Percentiles rank a stretch among this genome's conserved stretches.
Conservation (phyloP, 2,329 filamentous ascomycete genomes). For the Elsinoe ampelina region DNA sequence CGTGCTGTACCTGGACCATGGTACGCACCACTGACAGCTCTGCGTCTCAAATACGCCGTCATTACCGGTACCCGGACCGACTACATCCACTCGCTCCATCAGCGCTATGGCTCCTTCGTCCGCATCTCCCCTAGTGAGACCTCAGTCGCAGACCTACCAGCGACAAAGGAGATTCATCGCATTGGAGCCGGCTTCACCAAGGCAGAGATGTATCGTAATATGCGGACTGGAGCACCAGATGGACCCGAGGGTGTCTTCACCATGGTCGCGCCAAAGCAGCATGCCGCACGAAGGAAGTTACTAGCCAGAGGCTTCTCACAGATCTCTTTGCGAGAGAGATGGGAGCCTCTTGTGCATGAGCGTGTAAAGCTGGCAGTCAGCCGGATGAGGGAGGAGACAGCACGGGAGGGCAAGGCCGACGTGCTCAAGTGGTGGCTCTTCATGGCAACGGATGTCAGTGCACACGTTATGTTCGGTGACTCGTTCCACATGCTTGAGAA, state of each 20-base stretch:
- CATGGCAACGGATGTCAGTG: slow-evolving; percentile 32
- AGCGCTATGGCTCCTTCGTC: slow-evolving; percentile 24
- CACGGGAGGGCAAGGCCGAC: slow-evolving; percentile 27
- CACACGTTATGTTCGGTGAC: slow-evolving; percentile 32
- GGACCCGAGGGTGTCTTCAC: slow-evolving; percentile 28
- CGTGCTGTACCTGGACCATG: slow-evolving; percentile 24
- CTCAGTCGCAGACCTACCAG: slow-evolving; percentile 22
- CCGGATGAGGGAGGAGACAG: slow-evolving; percentile 24
- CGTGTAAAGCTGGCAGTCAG: slow-evolving; percentile 27
- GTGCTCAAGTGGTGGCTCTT: slow-evolving; percentile 35
- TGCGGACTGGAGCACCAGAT: slow-evolving; percentile 14
- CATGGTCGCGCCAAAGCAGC: slow-evolving; percentile 29
- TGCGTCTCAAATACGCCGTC: slow-evolving; percentile 30
- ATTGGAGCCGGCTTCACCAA: slow-evolving; percentile 24
- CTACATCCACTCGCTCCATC: slow-evolving; percentile 32
- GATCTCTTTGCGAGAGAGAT: slow-evolving; percentile 27
- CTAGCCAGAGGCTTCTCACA: slow-evolving; percentile 31
- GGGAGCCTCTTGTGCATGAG: slow-evolving; percentile 28
- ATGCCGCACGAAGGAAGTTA: slow-evolving; percentile 29
- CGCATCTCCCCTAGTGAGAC: slow-evolving; percentile 24
- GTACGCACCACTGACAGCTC: slow-evolving; percentile 20
- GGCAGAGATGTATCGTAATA: slow-evolving; percentile 22
- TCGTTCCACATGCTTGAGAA: slow-evolving; percentile 31
- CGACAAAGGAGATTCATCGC: slow-evolving; percentile 25
- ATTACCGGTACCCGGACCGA: slow-evolving; percentile 31